A percentile compares a stretch with the other conserved stretches of the same genome.
Conservation (phyloP, 2,329 filamentous ascomycete species). For the Neofusicoccum ribis region DNA sequence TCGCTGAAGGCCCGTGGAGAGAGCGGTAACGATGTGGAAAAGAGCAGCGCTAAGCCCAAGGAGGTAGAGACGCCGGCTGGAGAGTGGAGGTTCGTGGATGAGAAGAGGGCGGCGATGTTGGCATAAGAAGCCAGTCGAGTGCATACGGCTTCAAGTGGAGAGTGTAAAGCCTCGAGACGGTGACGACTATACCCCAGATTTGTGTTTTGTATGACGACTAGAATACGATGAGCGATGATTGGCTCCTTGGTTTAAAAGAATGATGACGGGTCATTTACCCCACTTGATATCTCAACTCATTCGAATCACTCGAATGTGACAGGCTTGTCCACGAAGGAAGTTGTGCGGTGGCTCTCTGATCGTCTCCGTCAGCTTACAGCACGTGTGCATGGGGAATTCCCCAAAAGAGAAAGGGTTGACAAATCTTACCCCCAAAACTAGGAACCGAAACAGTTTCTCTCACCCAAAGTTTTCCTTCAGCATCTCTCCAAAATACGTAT, state of each 20-base stretch:
- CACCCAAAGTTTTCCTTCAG: constrained; percentile 26
- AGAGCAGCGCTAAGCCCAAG: background rate
- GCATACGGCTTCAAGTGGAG: background rate
- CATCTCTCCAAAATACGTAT: constrained; percentile 11
- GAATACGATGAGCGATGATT: background rate
- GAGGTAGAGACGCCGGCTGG: background rate
- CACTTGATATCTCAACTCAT: background rate
- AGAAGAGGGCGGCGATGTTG: background rate
- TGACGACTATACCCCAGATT: constrained; percentile 14
- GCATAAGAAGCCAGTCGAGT: background rate
- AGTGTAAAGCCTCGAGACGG: background rate
- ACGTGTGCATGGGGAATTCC: background rate
- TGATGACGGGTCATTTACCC: background rate
- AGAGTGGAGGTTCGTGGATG: background rate
- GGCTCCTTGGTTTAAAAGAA: background rate
- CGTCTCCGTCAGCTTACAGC: background rate
- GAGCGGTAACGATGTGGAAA: constrained; percentile 5
- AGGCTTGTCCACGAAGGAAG: background rate
- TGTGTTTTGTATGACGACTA: constrained; percentile 7
- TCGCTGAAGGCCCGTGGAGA: constrained; percentile 21
- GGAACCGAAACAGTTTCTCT: constrained; percentile 19
- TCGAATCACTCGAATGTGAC: background rate
- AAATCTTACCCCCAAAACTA: background rate
- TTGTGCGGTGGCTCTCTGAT: background rate
- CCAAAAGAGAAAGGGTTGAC: background rate